Base-by-base conservation (phyloP, 139 green algal genomes). In the Medakamo hakoo region DNA sequence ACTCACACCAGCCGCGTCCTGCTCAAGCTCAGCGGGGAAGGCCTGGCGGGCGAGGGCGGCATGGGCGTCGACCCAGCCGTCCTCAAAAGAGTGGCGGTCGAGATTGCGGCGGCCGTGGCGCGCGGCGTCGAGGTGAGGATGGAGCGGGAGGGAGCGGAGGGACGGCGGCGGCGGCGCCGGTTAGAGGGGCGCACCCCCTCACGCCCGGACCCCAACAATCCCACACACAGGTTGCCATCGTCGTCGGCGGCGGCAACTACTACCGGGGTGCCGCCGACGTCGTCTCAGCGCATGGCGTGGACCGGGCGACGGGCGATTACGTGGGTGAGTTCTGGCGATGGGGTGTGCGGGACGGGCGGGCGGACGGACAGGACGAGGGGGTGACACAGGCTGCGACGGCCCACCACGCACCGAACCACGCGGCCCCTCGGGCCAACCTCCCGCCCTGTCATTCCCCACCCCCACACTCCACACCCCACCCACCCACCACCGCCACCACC, bases 171-270 rank as follows among this genome's bases (percentile, higher is more conserved):
- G n/a, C n/a, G n/a, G n/a, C n/a, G n/a, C n/a, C n/a, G n/a, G n/a
- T n/a, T n/a, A n/a, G n/a, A n/a, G n/a, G n/a, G n/a, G n/a, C n/a
- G n/a, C n/a, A n/a, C n/a, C n/a, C n/a, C n/a, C n/a, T n/a, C n/a
- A n/a, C n/a, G n/a, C n/a, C n/a, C n/a, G n/a, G n/a, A n/a, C n/a
- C n/a, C n/a, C n/a, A n/a, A n/a, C n/a, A n/a, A n/a, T n/a, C n/a
- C n/a, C n/a, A n/a, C n/a, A n/a, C n/a, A n/a, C 60, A 89, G 68
- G 75, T 97, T 23, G 84, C 92, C 9, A 79, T 98, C 2, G 89
- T 97, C 4, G 91, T 99, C n/a, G 93, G 93, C 24, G 93, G 84
- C 24, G 80, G 82, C 48, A 99, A 99, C 75, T 98, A 94, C 72
- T 98, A 97, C 71, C 78, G 93, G 20, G 93, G 93, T 4, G 79